Conservation (phyloP, 176 grass and related monocot genomes). For the Aegilops tauschii region DNA sequence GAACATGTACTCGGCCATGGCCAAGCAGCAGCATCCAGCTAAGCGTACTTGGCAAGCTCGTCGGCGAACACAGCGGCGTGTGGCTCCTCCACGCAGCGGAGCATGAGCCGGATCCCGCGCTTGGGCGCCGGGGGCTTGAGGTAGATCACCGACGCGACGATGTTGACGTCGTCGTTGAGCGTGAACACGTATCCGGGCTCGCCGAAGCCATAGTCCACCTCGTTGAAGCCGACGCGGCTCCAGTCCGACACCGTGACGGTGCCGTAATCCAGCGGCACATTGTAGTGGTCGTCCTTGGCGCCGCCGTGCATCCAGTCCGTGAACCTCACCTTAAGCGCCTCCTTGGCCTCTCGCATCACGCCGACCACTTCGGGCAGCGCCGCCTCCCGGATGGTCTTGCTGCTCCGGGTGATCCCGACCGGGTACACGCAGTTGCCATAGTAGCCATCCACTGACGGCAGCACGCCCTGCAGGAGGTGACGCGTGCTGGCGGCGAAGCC, state of each 20-base stretch:
- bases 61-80: constrained; percentile 48
- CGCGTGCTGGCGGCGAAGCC: constrained; percentile 79
- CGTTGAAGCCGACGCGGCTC: constrained; percentile 77
- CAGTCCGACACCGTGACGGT: constrained; percentile 75
- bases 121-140: constrained; percentile 66
- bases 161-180: constrained; percentile 70
- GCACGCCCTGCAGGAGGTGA: constrained; percentile 59
- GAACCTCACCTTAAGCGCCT: constrained; percentile 52
- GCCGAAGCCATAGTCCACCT: constrained; percentile 91
- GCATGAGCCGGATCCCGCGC: constrained; percentile 72
- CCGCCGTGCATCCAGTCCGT: constrained; percentile 64
- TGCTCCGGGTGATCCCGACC: constrained; percentile 45
- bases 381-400: constrained; percentile 27
- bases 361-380: constrained; percentile 51
- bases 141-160: constrained; percentile 67
- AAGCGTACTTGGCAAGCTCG: constrained; percentile 52
- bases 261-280: constrained; percentile 73
- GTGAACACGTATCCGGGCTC: constrained; percentile 68
- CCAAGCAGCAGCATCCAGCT: background rate
- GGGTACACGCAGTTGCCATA: constrained; percentile 85
- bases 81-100: constrained; percentile 67
- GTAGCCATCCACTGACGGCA: constrained; percentile 61
- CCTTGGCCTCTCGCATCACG: constrained; percentile 75
- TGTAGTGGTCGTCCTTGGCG: constrained; percentile 54
- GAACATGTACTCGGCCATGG: background rate